Conservation (phyloP, 1,139 yeast species). For the Suhomyces guaymorum region DNA sequence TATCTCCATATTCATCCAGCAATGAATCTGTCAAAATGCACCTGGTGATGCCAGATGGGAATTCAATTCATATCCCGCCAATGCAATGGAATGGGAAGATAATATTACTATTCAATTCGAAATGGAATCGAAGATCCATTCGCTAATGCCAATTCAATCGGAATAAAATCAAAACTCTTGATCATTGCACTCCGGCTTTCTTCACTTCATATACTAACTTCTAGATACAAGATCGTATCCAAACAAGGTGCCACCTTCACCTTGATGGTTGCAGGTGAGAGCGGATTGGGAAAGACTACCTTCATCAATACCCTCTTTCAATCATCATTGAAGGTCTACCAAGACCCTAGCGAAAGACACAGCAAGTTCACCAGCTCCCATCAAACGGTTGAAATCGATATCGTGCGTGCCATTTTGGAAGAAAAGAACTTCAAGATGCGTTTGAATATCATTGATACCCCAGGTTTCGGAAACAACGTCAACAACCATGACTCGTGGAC, state of each 20-base stretch:
- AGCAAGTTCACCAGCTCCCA: conserved; percentile 61
- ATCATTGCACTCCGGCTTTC: no score
- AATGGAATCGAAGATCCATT: no score
- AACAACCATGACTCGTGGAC: conserved; percentile 93
- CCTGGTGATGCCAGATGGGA: no score
- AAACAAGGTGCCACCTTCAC: conserved; percentile 89
- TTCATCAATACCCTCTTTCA: conserved; percentile 91
- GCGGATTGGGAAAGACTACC: conserved; percentile 93
- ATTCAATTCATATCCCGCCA: no score
- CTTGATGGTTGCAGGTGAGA: conserved; percentile 93
- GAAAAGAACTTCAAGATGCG: conserved; percentile 87
- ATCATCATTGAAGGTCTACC: conserved; percentile 62
- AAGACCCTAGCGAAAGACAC: conserved; percentile 68
- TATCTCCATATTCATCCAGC: no score
- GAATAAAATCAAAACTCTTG: no score
- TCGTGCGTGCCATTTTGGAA: conserved; percentile 86
- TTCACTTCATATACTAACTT: conserved; percentile 20
- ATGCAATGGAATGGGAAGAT: no score
- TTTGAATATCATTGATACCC: conserved; percentile 90
- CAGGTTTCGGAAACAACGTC: conserved; percentile 97
- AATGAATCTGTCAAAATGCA: no score
- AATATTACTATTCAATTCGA: no score
- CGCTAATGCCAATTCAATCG: no score
- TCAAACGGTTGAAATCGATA: conserved; percentile 89
- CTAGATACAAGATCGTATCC: conserved; percentile 81